Evolutionary conservation across 129 eudicot species (phyloP).

Genomic region (Mikania micrantha): DNA sequence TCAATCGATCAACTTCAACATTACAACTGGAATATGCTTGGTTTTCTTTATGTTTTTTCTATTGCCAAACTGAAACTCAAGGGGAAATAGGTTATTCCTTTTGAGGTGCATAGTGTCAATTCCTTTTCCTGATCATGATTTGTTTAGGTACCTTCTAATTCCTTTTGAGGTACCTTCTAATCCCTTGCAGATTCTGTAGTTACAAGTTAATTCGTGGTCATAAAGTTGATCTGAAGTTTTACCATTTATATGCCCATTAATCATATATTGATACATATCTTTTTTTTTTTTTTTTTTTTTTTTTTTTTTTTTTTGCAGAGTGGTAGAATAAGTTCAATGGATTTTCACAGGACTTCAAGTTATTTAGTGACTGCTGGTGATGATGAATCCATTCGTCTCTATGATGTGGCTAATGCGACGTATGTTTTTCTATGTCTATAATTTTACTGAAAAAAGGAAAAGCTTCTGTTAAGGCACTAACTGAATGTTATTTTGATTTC

Average conservation of each 20-base stretch:
- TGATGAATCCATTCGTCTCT: slow-evolving; percentile 95
- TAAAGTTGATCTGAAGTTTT: neutral
- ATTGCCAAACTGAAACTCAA: slow-evolving; percentile 1
- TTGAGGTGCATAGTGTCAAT: slow-evolving; percentile 1
- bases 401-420: slow-evolving; percentile 93
- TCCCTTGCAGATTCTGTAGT: neutral
- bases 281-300: no score
- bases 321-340: slow-evolving; percentile 98
- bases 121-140: slow-evolving; percentile 1
- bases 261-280: slow-evolving; percentile 1
- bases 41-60: slow-evolving; percentile 1
- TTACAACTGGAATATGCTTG: neutral
- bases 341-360: slow-evolving; percentile 82
- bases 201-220: neutral
- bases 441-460: neutral
- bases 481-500: neutral
- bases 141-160: neutral
- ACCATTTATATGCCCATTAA: no score
- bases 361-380: slow-evolving; percentile 96
- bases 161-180: no score
- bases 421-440: slow-evolving; percentile 29
- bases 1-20: neutral
- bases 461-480: neutral
- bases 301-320: slow-evolving; percentile 38
- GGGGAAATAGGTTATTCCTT: slow-evolving; percentile 6